Base-by-base conservation (phyloP, 2,329 filamentous ascomycete genomes). In the Fusarium papillatum region DNA sequence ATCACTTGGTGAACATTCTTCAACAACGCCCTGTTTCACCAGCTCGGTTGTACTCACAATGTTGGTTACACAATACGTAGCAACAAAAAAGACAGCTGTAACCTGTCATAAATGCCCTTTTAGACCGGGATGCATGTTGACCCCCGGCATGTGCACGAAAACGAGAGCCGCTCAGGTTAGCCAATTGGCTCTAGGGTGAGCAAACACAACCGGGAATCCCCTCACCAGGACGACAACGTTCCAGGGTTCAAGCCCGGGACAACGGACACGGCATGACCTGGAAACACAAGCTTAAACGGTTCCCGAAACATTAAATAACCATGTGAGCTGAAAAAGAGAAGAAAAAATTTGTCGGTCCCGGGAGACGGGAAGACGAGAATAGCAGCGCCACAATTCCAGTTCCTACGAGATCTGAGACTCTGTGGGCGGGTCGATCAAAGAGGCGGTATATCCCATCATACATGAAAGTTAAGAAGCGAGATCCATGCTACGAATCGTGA, bases 381-480 rank as follows among this genome's bases (percentile, higher is more conserved):
- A 67, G 57, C 64, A 48, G 53, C 69, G 72, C 75, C 74, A 76
- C 75, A 61, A 64, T 75, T 68, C 69, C 70, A 73, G 39, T 60
- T 70, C 69, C 65, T 8, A 63, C 41, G 43, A 31, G 59, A 53
- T 59, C 41, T 74, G 38, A 74, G 60, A 71, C 72, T 38, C 41
- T 16, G 24, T 53, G 19, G 26, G 71, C 68, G 74, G 74, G 67
- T 72, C 68, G 53, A 36, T 55, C 31, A 74, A 74, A 57, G 53
- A 24, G 64, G 73, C 73, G 73, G 73, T 74, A 76, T 71, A 68
- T 57, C 7, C 19, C 29, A 57, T 57, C 29, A 57, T 34, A 34
- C 53, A 57, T 55, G 19, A 57, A 57, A 55, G 26, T 31, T n/a
- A 16, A 57, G 53, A 57, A 57, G 60, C 63, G 43, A 38, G 29